These are phyloP conservation scores for Fraxinus nigra DNA, from an alignment of 305 asterid species.

Conservation along the genomic window DNA sequence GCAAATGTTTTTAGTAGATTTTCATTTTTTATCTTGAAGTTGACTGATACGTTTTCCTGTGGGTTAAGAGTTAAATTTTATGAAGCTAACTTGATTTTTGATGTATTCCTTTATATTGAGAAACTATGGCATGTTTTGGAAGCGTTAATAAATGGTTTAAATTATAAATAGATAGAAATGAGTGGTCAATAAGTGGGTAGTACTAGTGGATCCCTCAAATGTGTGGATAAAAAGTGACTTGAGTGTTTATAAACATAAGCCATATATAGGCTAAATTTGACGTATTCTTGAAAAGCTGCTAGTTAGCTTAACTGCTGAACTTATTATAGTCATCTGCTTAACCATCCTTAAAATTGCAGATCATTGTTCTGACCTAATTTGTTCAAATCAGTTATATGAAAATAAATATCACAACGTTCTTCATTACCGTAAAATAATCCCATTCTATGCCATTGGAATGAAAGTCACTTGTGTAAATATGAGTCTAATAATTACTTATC, in stretches of 20 bases:
- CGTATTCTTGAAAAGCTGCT: background rate
- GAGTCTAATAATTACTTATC: background rate
- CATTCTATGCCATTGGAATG: constrained; percentile 3
- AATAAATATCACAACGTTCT: background rate
- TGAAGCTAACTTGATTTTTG: constrained; percentile 7
- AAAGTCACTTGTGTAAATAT: constrained; percentile 6
- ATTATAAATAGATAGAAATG: background rate
- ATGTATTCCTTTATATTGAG: background rate
- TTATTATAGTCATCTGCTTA: background rate
- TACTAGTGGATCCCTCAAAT: background rate
- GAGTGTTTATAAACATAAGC: background rate
- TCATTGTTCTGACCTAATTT: background rate
- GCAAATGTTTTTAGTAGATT: background rate
- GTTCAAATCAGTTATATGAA: background rate
- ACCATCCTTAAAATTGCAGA: background rate
- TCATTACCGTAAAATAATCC: background rate
- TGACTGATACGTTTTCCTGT: background rate
- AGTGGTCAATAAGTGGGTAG: background rate
- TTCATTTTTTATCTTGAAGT: background rate
- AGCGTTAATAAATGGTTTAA: background rate
- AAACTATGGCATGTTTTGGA: background rate
- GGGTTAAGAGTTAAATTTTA: background rate
- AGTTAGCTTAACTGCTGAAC: constrained; percentile 12
- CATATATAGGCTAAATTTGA: background rate
- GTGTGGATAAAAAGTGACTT: background rate